Percentiles rank a stretch among this genome's conserved stretches.
Evolutionary conservation across 2,329 filamentous ascomycete genomes (phyloP).

Genomic region (Delphinella strobiligena): DNA sequence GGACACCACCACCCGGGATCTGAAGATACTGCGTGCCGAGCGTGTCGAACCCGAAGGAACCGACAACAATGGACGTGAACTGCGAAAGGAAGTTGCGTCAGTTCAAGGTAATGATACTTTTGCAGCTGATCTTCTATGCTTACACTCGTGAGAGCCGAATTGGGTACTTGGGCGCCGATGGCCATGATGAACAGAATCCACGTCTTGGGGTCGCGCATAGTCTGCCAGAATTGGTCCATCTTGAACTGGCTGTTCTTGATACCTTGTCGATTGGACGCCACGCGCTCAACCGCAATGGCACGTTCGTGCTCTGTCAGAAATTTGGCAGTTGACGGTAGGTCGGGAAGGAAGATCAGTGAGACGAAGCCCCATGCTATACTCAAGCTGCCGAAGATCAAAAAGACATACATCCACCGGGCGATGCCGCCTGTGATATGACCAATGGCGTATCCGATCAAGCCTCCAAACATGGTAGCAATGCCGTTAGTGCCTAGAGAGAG

Average conservation of each 20-base stretch:
- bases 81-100: constrained; percentile 8
- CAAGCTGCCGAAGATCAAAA: constrained; percentile 33
- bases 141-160: constrained; percentile 41
- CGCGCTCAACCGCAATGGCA: constrained; percentile 40
- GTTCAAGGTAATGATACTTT: too few species aligned
- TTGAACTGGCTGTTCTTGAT: constrained; percentile 38
- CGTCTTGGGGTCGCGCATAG: constrained; percentile 42
- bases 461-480: constrained; percentile 50
- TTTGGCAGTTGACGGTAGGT: constrained; percentile 31
- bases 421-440: constrained; percentile 35
- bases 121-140: too few species aligned
- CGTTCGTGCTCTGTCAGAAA: constrained; percentile 31
- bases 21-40: constrained; percentile 45
- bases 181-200: constrained; percentile 47
- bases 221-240: constrained; percentile 31
- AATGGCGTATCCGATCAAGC: constrained; percentile 43
- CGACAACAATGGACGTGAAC: constrained; percentile 37
- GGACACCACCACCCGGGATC: constrained; percentile 47
- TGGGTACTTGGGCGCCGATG: constrained; percentile 43
- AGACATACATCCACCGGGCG: constrained; percentile 45
- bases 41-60: constrained; percentile 36
- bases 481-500: constrained; percentile 36
- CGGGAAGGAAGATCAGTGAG: constrained; percentile 33
- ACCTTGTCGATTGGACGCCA: constrained; percentile 39
- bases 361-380: constrained; percentile 33